A percentile compares a stretch with the other conserved stretches of the same genome.
These are phyloP conservation scores for Sugiyamaella boreocaroliniensis DNA, from an alignment of 805 yeast species.

Conservation along the genomic window DNA sequence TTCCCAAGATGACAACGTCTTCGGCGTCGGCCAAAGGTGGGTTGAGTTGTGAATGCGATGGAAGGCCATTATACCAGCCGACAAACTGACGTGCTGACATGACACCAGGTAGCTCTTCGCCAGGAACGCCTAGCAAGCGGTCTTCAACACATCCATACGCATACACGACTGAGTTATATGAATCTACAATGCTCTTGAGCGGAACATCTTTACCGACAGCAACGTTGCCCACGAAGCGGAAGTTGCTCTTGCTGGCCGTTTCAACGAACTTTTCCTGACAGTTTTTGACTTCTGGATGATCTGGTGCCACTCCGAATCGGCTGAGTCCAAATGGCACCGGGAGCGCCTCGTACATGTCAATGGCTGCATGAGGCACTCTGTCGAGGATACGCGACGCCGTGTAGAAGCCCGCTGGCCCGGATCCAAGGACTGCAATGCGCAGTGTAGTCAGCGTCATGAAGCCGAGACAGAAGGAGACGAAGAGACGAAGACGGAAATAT, in stretches of 20 bases:
- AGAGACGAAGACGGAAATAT: neutral
- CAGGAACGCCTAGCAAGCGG: constrained; percentile 48
- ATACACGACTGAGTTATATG: constrained; percentile 67
- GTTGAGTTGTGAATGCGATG: constrained; percentile 43
- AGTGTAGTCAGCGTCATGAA: constrained; percentile 2
- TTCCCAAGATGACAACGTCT: constrained; percentile 80
- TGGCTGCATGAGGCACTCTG: constrained; percentile 37
- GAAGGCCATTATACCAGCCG: constrained; percentile 94
- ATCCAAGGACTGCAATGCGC: constrained; percentile 71
- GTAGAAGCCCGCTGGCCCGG: constrained; percentile 97
- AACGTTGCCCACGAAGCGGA: constrained; percentile 66
- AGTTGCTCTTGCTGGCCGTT: constrained; percentile 31
- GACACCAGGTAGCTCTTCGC: constrained; percentile 56
- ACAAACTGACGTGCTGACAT: constrained; percentile 80
- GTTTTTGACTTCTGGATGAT: constrained; percentile 89
- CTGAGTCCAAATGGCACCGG: constrained; percentile 92
- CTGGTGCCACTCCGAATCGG: constrained; percentile 98
- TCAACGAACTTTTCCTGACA: constrained; percentile 65
- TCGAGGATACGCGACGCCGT: constrained; percentile 69
- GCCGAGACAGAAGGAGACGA: neutral
- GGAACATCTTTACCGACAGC: constrained; percentile 57
- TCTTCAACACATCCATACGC: constrained; percentile 75
- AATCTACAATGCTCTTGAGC: constrained; percentile 42
- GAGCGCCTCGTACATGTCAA: constrained; percentile 74
- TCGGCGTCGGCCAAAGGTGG: constrained; percentile 58